Evolutionary conservation across 1,284 basidiomycete genomes (phyloP).

Genomic region (Anthracocystis panici-leucophaei): DNA sequence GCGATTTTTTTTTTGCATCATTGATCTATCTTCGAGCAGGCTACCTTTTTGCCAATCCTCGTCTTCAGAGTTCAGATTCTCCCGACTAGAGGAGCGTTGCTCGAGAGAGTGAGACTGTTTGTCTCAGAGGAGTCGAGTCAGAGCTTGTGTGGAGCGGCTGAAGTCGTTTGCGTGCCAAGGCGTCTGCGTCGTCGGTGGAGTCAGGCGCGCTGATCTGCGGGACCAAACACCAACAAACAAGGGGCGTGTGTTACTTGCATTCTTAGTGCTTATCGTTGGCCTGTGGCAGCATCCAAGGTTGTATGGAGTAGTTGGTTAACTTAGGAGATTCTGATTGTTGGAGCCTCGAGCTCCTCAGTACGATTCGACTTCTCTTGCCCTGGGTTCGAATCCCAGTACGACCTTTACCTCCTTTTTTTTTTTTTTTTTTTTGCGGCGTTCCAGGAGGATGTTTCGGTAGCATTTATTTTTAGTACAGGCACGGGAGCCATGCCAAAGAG

Average conservation of each 20-base stretch:
- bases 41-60: neutral
- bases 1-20: too few relatives aligned
- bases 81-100: too few relatives aligned
- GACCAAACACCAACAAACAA: too few relatives aligned
- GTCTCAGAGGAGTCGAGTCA: too few relatives aligned
- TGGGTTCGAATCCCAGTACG: constrained; percentile 57
- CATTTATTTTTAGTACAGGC: too few relatives aligned
- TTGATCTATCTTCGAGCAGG: neutral
- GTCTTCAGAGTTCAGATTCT: too few relatives aligned
- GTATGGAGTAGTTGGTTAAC: constrained; percentile 51
- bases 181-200: too few relatives aligned
- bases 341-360: constrained; percentile 1
- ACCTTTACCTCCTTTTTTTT: constrained; percentile 30
- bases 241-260: neutral
- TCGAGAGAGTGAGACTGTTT: too few relatives aligned
- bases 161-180: too few relatives aligned
- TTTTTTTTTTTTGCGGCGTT: neutral
- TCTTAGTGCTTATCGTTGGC: neutral
- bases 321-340: constrained; percentile 45
- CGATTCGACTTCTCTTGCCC: constrained; percentile 47
- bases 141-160: too few relatives aligned
- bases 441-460: neutral
- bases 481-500: too few relatives aligned
- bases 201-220: too few relatives aligned
- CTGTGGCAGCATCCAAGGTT: constrained; percentile 16